Base-by-base conservation (phyloP, 2,329 filamentous ascomycete genomes). In the Aspergillus ruber region DNA sequence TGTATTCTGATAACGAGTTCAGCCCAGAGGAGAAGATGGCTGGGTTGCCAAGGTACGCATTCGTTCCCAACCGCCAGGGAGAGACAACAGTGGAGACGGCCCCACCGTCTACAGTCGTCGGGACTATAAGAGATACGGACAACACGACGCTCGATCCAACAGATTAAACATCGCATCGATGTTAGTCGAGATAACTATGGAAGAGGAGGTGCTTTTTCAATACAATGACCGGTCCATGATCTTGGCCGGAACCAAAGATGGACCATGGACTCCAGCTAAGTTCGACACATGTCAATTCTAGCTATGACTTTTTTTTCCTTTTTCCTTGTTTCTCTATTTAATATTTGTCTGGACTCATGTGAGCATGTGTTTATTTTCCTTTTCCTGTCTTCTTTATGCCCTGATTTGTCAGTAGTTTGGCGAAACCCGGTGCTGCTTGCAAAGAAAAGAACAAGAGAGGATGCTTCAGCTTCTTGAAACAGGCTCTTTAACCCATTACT, bases 11-110 rank as follows among this genome's bases (percentile, higher is more conserved):
- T 63, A 82, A 85, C 44, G 84, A 86, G 49, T 74, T 83, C 61
- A 93, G 87, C 60, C 87, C 89, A 1, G 90, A 96, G 73, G 90
- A 95, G 77, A 88, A 84, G 71, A 90, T 95, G 87, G 85, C 88
- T 23, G 72, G 74, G 63, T 73, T 93, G 72, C 76, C 86, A 51
- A 84, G 82, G 68, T 95, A 94, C 73, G 82, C 84, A 59, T 86
- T 81, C 66, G 73, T 74, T 61, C 79, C 78, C 59, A 66, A 71
- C 56, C 63, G 59, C 46, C 67, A 63, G 57, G 57, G 54, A 44
- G 62, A 71, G 49, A 70, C 65, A 50, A 60, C 54, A 38, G 57
- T 69, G 46, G 56, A 57, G 50, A 66, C 67, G 50, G 52, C 64
- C 50, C 63, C 63, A 54, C 58, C 57, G 50, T 59, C 63, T 51